Conservation (phyloP, 208 protist genomes). For the Strigomonas culicis region DNA sequence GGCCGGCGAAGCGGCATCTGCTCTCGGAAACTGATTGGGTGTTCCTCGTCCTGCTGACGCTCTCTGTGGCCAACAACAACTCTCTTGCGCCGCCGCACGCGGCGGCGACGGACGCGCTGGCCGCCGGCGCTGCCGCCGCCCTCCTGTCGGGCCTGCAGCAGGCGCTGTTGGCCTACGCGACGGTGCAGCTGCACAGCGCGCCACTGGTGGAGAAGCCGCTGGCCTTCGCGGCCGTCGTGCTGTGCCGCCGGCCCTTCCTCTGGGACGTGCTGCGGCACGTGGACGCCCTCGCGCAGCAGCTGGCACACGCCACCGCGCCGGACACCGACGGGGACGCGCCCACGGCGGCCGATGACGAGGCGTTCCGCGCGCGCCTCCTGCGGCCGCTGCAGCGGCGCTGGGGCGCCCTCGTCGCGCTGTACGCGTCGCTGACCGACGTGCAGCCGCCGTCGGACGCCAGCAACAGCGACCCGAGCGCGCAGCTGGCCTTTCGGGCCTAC, state of each 20-base stretch:
- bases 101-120: slow-evolving; percentile 8
- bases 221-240: not conserved
- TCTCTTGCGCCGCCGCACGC: slow-evolving; percentile 11
- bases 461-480: not conserved
- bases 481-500: not conserved
- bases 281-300: not conserved
- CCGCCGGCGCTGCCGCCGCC: slow-evolving; percentile 9
- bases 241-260: not conserved
- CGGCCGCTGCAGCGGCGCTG: not conserved
- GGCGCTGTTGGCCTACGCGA: slow-evolving; percentile 11
- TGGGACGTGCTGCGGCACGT: not conserved
- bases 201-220: not conserved
- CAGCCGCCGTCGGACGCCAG: slow-evolving; percentile 15
- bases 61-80: not conserved
- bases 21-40: slow-evolving; percentile 28
- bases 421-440: slow-evolving; percentile 21
- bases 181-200: slow-evolving; percentile 2
- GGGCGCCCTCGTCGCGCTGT: slow-evolving; percentile 13
- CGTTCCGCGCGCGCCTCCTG: not conserved
- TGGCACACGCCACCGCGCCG: not conserved
- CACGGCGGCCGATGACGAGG: not conserved
- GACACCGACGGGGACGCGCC: too few relatives aligned
- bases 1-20: not conserved
- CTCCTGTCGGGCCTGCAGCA: slow-evolving; percentile 9
- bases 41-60: slow-evolving; percentile 7